phyloP scores from a whole-genome alignment of 78 protist genomes.

The Cyanophora paradoxa region DNA sequence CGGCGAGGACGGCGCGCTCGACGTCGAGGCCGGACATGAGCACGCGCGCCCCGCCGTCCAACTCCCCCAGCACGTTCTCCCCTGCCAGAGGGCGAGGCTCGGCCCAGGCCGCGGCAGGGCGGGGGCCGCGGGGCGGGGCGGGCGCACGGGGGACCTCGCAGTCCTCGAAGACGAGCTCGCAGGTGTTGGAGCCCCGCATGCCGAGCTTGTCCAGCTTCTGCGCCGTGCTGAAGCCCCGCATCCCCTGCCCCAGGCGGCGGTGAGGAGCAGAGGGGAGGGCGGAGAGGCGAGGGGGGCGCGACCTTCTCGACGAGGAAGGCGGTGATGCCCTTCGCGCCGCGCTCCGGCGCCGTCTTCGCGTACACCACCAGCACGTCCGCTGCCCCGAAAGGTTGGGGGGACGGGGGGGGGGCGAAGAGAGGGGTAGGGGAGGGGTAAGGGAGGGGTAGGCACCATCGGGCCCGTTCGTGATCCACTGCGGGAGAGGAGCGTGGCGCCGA shows the following conservation, averaged over 20 bases:
- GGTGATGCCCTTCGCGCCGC: constrained; percentile 63
- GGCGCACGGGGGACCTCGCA: neutral
- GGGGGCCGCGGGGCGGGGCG: neutral
- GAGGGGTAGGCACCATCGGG: neutral
- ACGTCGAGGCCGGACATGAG: constrained; percentile 85
- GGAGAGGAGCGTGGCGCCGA: neutral
- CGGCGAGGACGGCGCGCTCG: constrained; percentile 82
- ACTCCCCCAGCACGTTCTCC: constrained; percentile 73
- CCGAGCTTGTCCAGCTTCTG: constrained; percentile 90
- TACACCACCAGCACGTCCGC: constrained; percentile 81
- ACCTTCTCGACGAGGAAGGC: constrained; percentile 60
- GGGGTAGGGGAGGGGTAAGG: constrained; percentile 24
- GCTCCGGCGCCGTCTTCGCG: constrained; percentile 70
- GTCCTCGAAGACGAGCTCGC: constrained; percentile 49
- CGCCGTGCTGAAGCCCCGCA: constrained; percentile 77
- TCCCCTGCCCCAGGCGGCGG: constrained; percentile 32
- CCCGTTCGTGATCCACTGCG: constrained; percentile 3
- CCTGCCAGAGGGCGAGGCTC: constrained; percentile 17
- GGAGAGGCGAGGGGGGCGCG: neutral
- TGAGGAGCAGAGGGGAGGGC: neutral
- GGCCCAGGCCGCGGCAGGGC: constrained; percentile 21
- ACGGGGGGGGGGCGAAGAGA: too few species aligned
- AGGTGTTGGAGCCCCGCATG: constrained; percentile 90
- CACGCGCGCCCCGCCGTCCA: constrained; percentile 72
- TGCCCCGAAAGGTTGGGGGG: constrained; percentile 14